Percentiles rank a stretch among this genome's conserved stretches.
These are phyloP conservation scores for Vitis rotundifolia DNA, from an alignment of 164 flowering plant species.

Conservation along the genomic window DNA sequence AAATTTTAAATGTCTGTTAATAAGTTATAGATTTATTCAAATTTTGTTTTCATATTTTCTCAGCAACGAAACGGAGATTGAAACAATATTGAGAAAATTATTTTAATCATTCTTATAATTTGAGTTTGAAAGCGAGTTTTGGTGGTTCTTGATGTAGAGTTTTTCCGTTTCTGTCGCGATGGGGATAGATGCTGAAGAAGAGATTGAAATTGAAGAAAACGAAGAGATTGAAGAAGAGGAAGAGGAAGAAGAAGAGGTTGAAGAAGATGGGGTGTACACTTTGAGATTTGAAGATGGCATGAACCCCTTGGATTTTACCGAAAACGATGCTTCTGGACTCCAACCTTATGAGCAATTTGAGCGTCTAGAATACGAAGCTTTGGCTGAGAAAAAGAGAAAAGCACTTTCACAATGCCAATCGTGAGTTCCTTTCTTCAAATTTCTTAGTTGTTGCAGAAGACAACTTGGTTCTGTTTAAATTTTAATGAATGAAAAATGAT, in stretches of 20 bases:
- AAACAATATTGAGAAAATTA: too few relatives aligned
- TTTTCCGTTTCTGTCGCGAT: too few relatives aligned
- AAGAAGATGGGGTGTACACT: constrained; percentile 32
- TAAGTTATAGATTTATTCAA: too few relatives aligned
- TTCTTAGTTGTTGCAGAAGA: not conserved
- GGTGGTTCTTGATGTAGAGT: too few relatives aligned
- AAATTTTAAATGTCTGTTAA: too few relatives aligned
- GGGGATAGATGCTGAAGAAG: too few relatives aligned
- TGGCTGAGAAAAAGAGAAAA: constrained; percentile 68
- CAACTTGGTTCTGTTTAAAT: not conserved
- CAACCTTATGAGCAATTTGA: constrained; percentile 58
- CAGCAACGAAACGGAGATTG: too few relatives aligned
- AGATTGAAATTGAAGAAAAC: constrained; percentile 8
- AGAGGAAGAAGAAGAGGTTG: constrained; percentile 37
- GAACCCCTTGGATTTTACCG: constrained; percentile 54
- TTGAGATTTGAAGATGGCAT: constrained; percentile 49
- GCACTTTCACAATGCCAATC: constrained; percentile 22
- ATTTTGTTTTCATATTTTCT: too few relatives aligned
- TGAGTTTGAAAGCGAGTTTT: too few relatives aligned
- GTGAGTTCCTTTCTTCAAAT: constrained; percentile 5
- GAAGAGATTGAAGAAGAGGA: constrained; percentile 30
- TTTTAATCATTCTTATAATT: too few relatives aligned
- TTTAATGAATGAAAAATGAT: not conserved
- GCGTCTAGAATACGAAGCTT: constrained; percentile 60
- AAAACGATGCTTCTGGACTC: constrained; percentile 39